Evolutionary conservation across 768 basidiomycete species (phyloP), one percentile per base, ranked within the genome.

Genomic region (Amanita fuliginea): DNA sequence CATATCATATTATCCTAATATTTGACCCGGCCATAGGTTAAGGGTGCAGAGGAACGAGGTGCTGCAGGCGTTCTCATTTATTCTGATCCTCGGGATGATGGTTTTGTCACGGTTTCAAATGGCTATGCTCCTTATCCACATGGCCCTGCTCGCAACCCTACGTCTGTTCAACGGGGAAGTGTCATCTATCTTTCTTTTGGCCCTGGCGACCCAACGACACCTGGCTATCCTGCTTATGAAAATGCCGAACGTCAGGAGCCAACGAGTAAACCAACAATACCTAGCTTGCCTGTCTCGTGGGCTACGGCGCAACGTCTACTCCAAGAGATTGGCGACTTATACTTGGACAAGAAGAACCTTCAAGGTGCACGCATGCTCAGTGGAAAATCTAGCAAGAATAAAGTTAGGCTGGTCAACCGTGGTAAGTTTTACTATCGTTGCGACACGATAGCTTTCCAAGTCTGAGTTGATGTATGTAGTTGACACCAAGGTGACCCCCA

Each of bases 231-330:
- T 42, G 72, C 94, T 1, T 97, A 97, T 63, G 75, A 81, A 60
- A 81, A 92, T 58, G 78, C 80, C 34, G 82, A 84, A 10, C 75
- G 86, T 42, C 67, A 53, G 10, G 74, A 77, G 16, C 77, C 69
- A 19, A 66, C 63, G 37, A 87, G 83, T 55, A 75, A 84, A 33
- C 86, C 88, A 2, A 62, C 59, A 14, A 91, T 92, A 53, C 88
- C 89, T 1, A 91, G 88, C 58, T 64, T 97, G n/a, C 95, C 95
- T 1, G 78, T 96, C 54, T 89, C 86, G 0, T 94, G 88, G 83
- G 66, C 72, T 41, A 95, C 93, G 59, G 93, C 90, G 0, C 64
- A 81, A 53, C 71, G 74, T 14, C 66, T 93, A 6, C 67, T 92
- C 7, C 70, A 76, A 51, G 77, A 78, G 55, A 74, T 80, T 35